Percentiles rank a stretch among this genome's conserved stretches.
Conservation (phyloP, 441 rosid genomes). For the Bocquillonia castaneifolia region DNA sequence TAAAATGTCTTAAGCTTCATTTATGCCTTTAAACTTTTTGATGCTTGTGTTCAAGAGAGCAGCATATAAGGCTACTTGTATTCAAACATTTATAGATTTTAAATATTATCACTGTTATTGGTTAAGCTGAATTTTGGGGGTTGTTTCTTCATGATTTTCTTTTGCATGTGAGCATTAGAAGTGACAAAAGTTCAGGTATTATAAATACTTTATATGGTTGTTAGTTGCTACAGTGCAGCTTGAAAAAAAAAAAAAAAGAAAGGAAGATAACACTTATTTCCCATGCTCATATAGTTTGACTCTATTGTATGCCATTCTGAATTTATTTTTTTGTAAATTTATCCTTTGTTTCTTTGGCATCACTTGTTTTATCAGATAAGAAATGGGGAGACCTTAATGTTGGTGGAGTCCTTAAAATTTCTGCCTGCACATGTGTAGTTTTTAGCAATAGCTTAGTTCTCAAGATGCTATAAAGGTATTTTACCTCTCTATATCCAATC, state of each 20-base stretch:
- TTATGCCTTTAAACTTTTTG: background rate
- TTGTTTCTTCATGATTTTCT: background rate
- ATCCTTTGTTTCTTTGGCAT: background rate
- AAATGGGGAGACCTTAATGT: conserved; percentile 50
- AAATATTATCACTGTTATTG: background rate
- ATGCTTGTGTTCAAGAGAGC: no score
- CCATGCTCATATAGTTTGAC: background rate
- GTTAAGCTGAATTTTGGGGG: background rate
- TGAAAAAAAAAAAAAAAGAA: background rate
- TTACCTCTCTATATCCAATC: no score
- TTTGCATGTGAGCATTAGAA: background rate
- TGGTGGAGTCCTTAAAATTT: conserved; percentile 90
- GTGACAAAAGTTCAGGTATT: background rate
- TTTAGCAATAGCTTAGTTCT: conserved; percentile 18
- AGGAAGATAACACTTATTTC: background rate
- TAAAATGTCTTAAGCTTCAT: background rate
- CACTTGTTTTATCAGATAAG: background rate
- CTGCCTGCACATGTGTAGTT: conserved; percentile 66
- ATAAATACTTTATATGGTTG: background rate
- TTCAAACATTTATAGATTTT: no score
- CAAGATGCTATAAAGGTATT: no score
- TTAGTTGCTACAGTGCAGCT: no score
- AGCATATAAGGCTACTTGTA: no score
- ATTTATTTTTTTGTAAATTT: background rate
- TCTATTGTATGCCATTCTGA: background rate